Percentiles rank a stretch among this genome's conserved stretches.
phyloP scores from a whole-genome alignment of 2,329 filamentous ascomycete species.

The Colletotrichum sp. region DNA sequence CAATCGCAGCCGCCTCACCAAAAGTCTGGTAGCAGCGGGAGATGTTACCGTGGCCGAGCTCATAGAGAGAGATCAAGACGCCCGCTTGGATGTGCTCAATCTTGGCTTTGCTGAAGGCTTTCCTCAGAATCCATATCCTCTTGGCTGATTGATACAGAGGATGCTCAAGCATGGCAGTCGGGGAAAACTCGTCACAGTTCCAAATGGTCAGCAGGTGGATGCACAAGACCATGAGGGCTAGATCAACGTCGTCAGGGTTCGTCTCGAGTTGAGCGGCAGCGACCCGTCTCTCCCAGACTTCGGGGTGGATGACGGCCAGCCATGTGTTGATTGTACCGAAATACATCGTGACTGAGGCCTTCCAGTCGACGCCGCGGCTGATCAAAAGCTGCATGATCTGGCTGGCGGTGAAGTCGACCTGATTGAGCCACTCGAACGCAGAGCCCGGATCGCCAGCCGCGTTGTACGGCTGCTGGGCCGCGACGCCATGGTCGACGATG shows the following conservation, averaged over 20 bases:
- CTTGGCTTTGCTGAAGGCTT: conserved; percentile 37
- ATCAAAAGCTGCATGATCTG: conserved; percentile 44
- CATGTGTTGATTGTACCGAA: conserved; percentile 47
- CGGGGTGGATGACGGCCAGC: conserved; percentile 45
- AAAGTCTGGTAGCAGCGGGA: conserved; percentile 46
- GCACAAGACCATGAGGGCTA: conserved; percentile 45
- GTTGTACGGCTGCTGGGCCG: conserved; percentile 26
- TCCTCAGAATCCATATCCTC: conserved; percentile 39
- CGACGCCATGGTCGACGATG: conserved; percentile 29
- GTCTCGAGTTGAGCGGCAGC: conserved; percentile 36
- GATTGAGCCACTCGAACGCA: conserved; percentile 30
- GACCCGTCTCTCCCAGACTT: conserved; percentile 24
- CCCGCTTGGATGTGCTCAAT: conserved; percentile 47
- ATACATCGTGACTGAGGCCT: conserved; percentile 39
- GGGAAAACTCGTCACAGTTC: conserved; percentile 35
- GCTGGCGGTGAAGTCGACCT: conserved; percentile 36
- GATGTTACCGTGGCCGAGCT: conserved; percentile 49
- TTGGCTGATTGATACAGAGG: conserved; percentile 43
- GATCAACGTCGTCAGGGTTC: conserved; percentile 28
- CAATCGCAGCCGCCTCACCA: conserved; percentile 43
- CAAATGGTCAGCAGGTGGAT: conserved; percentile 47
- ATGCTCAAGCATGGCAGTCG: conserved; percentile 44
- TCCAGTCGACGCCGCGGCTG: conserved; percentile 39
- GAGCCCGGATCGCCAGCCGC: background rate
- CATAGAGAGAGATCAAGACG: conserved; percentile 45